Evolutionary conservation across 108 stramenopile species (phyloP).

Genomic region (Discostella pseudostelligera): DNA sequence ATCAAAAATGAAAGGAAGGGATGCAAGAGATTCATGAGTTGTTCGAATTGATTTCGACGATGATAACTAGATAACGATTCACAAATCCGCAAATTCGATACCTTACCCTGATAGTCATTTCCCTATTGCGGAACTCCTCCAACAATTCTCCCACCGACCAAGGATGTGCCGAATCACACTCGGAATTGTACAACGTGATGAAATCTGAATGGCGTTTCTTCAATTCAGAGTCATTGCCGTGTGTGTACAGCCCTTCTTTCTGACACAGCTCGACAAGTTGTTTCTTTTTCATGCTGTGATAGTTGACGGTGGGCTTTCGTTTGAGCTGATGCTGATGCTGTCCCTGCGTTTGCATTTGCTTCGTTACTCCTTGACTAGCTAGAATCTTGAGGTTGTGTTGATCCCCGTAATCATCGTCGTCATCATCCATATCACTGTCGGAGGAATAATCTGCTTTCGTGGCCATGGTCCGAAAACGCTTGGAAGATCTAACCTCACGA

Average conservation of each 20-base stretch:
- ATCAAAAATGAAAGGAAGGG: neutral
- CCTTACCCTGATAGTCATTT: constrained; percentile 29
- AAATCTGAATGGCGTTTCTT: constrained; percentile 51
- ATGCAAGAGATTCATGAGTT: neutral
- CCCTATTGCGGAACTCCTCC: constrained; percentile 38
- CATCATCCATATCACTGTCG: constrained; percentile 13
- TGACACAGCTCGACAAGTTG: constrained; percentile 47
- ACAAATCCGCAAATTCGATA: neutral
- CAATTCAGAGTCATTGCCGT: constrained; percentile 49
- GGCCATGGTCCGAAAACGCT: constrained; percentile 13
- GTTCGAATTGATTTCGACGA: neutral
- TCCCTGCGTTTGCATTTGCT: neutral
- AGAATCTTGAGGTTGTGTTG: neutral
- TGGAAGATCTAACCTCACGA: neutral
- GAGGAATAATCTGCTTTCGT: neutral
- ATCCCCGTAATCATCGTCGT: constrained; percentile 17
- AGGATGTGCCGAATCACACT: constrained; percentile 54
- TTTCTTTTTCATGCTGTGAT: constrained; percentile 47
- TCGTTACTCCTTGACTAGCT: neutral
- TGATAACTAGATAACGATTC: neutral
- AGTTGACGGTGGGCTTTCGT: constrained; percentile 18
- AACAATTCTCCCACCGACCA: constrained; percentile 41
- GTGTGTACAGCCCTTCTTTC: constrained; percentile 38
- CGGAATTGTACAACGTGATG: constrained; percentile 56
- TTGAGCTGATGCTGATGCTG: constrained; percentile 11